A percentile compares a stretch with the other conserved stretches of the same genome.
phyloP scores from a whole-genome alignment of 345 rosid genomes.

The Eucalyptus marginata region DNA sequence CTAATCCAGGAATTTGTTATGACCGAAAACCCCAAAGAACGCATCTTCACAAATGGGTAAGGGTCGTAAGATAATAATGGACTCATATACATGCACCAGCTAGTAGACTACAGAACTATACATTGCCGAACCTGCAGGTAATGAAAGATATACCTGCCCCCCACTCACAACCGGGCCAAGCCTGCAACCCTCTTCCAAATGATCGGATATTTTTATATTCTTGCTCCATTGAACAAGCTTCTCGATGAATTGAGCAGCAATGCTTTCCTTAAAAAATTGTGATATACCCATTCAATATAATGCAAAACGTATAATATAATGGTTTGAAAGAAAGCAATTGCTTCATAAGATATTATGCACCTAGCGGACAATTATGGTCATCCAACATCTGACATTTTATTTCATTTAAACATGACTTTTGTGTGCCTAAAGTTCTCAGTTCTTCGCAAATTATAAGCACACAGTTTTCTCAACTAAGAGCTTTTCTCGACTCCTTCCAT shows the following conservation, averaged over 20 bases:
- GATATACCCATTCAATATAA: neutral
- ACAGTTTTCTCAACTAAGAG: too few species aligned
- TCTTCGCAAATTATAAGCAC: neutral
- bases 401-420: neutral
- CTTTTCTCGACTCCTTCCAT: too few species aligned
- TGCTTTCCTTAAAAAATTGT: constrained; percentile 36
- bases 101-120: neutral
- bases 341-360: neutral
- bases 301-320: too few species aligned
- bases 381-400: neutral
- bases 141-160: constrained; percentile 50
- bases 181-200: constrained; percentile 85
- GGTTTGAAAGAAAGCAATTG: neutral
- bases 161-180: constrained; percentile 85
- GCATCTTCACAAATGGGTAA: neutral
- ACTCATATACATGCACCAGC: neutral
- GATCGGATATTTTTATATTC: constrained; percentile 85
- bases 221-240: constrained; percentile 70
- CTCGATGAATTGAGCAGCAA: constrained; percentile 59
- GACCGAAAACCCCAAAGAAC: neutral
- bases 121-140: neutral
- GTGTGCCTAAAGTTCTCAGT: neutral
- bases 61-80: neutral
- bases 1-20: neutral
- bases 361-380: neutral